phyloP scores from a whole-genome alignment of 2,329 filamentous ascomycete genomes.

The Cercospora sp. region DNA sequence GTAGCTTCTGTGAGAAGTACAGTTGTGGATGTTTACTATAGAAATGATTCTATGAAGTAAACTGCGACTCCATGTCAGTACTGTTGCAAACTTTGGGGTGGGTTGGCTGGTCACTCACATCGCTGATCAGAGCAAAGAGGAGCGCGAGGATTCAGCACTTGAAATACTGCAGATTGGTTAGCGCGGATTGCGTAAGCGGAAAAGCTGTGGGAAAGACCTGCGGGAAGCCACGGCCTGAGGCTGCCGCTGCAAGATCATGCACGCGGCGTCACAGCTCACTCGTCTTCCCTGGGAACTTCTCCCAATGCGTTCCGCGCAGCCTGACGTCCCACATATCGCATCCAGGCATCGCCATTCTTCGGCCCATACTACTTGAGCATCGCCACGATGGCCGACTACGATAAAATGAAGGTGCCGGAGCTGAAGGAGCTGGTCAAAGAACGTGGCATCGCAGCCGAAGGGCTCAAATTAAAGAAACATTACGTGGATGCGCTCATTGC shows the following conservation, averaged over 20 bases:
- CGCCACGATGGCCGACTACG: constrained; percentile 43
- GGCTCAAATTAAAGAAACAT: constrained; percentile 50
- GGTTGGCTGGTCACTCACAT: constrained; percentile 10
- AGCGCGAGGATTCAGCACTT: constrained; percentile 1
- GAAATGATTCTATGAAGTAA: constrained; percentile 78
- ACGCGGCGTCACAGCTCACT: constrained; percentile 2
- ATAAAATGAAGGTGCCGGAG: constrained; percentile 49
- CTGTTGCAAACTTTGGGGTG: constrained; percentile 2
- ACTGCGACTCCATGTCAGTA: constrained; percentile 4
- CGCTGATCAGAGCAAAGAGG: constrained; percentile 8
- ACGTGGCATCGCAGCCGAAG: constrained; percentile 47
- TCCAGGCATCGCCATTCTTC: constrained; percentile 1
- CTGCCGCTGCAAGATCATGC: constrained; percentile 2
- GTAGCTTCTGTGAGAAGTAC: constrained; percentile 87
- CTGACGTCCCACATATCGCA: neutral
- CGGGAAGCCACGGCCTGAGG: neutral
- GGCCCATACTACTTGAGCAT: neutral
- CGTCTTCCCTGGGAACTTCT: constrained; percentile 1
- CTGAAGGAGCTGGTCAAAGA: constrained; percentile 50
- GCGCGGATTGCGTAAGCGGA: neutral
- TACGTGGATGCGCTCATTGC: constrained; percentile 49
- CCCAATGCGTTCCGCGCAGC: neutral
- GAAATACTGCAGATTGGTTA: neutral
- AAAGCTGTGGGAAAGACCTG: neutral
- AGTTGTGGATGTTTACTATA: constrained; percentile 95